Evolutionary conservation across 169 alveolate genomes (phyloP).

Genomic region (Plasmodium coatneyi): DNA sequence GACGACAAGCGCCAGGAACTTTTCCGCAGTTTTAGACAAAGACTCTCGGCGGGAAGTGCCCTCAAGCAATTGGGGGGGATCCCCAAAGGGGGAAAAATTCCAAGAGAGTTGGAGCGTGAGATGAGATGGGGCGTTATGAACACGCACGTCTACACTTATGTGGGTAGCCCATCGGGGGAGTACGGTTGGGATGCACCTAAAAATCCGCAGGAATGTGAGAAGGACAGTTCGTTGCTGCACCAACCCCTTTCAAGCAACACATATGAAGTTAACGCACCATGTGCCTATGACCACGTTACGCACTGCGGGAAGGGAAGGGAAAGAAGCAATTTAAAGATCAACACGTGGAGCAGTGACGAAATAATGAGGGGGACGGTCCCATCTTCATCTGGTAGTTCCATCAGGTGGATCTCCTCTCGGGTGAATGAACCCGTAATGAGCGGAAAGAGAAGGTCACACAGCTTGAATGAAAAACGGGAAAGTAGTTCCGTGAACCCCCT

Average conservation of each 20-base stretch:
- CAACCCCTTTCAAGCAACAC: background rate
- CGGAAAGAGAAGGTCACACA: slow-evolving; percentile 26
- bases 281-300: background rate
- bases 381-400: background rate
- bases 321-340: background rate
- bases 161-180: background rate
- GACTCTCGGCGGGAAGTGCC: background rate
- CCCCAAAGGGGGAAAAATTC: background rate
- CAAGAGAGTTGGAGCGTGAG: background rate
- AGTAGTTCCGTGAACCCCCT: background rate
- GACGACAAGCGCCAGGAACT: slow-evolving; percentile 22
- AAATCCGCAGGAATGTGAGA: background rate
- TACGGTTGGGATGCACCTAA: background rate
- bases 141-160: background rate
- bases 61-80: background rate
- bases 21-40: background rate
- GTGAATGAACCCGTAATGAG: background rate
- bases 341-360: background rate
- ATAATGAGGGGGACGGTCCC: background rate
- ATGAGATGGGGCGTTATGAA: background rate
- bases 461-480: slow-evolving; percentile 14
- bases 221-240: background rate
- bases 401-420: background rate
- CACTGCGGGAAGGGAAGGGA: background rate
- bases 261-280: background rate